A percentile compares a stretch with the other conserved stretches of the same genome.
These are phyloP conservation scores for Cryptococcus sp. DNA, from an alignment of 1,284 basidiomycete genomes.

Conservation along the genomic window DNA sequence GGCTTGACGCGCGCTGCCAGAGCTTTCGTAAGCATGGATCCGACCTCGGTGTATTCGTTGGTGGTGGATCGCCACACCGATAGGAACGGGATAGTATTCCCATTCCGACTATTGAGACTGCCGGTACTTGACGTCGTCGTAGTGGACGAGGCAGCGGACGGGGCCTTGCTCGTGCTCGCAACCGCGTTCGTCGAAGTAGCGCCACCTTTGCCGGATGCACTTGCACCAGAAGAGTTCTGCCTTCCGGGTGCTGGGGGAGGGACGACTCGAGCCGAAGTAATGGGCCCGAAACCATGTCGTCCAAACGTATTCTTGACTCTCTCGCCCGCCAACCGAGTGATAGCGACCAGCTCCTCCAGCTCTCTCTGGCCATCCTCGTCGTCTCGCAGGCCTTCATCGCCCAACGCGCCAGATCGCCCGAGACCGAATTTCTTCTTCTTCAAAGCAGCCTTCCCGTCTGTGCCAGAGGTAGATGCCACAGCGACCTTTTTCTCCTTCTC, in stretches of 20 bases:
- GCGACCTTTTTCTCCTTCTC: slow-evolving; percentile 25
- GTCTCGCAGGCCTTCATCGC: slow-evolving; percentile 62
- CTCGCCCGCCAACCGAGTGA: slow-evolving; percentile 61
- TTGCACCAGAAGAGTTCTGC: background rate
- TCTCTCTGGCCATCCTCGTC: slow-evolving; percentile 77
- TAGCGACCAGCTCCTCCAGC: slow-evolving; percentile 61
- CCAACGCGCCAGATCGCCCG: slow-evolving; percentile 34
- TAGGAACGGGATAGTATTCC: slow-evolving; percentile 16
- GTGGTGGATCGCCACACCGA: slow-evolving; percentile 31
- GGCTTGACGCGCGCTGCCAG: slow-evolving; percentile 26
- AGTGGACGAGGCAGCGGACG: too few species aligned
- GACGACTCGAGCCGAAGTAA: too few species aligned
- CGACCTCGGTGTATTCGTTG: slow-evolving; percentile 33
- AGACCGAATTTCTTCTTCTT: slow-evolving; percentile 57
- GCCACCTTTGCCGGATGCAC: background rate
- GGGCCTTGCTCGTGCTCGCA: background rate
- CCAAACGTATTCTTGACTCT: slow-evolving; percentile 25
- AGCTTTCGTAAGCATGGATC: slow-evolving; percentile 42
- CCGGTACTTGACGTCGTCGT: background rate
- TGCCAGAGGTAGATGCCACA: slow-evolving; percentile 10
- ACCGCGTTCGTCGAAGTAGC: background rate
- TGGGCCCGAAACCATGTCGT: background rate
- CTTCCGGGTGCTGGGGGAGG: background rate
- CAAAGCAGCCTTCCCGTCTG: slow-evolving; percentile 6
- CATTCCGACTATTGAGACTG: background rate